Percentiles rank a stretch among this genome's conserved stretches.
phyloP scores from a whole-genome alignment of 2,329 filamentous ascomycete genomes.

The Paecilomyces dactylethromorphus region DNA sequence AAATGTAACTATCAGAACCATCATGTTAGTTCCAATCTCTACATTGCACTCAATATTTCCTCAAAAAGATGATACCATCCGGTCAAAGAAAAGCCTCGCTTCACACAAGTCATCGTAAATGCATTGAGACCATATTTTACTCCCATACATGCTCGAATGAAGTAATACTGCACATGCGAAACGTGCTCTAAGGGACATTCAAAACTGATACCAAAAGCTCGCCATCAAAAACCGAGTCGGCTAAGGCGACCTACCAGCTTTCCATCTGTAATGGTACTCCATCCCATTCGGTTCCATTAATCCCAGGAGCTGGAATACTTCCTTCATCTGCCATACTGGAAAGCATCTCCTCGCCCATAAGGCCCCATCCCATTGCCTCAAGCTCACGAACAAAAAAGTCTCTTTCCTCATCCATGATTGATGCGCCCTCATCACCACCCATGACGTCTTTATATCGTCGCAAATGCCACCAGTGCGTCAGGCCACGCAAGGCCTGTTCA shows the following conservation, averaged over 20 bases:
- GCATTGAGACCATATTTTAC: not conserved
- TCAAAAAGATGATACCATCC: not conserved
- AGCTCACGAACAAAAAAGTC: constrained; percentile 75
- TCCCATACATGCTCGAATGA: not conserved
- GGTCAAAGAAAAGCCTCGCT: not conserved
- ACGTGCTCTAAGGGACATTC: not conserved
- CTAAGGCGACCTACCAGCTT: constrained; percentile 15
- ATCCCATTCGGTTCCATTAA: constrained; percentile 30
- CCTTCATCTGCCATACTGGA: constrained; percentile 20
- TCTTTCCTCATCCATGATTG: constrained; percentile 62
- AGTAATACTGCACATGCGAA: not conserved
- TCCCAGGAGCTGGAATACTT: constrained; percentile 17
- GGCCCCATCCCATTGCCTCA: constrained; percentile 58
- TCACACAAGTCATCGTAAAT: not conserved
- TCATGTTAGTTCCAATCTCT: not conserved
- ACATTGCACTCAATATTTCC: not conserved
- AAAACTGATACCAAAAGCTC: not conserved
- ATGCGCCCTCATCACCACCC: constrained; percentile 41
- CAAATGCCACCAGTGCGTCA: constrained; percentile 94
- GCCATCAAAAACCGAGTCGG: not conserved
- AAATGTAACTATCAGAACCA: not conserved
- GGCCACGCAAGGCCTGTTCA: constrained; percentile 78
- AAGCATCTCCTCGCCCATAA: constrained; percentile 29
- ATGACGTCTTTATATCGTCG: constrained; percentile 75
- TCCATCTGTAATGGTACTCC: constrained; percentile 30